Evolutionary conservation across 345 rosid species (phyloP).

Genomic region (Bruguiera parviflora): DNA sequence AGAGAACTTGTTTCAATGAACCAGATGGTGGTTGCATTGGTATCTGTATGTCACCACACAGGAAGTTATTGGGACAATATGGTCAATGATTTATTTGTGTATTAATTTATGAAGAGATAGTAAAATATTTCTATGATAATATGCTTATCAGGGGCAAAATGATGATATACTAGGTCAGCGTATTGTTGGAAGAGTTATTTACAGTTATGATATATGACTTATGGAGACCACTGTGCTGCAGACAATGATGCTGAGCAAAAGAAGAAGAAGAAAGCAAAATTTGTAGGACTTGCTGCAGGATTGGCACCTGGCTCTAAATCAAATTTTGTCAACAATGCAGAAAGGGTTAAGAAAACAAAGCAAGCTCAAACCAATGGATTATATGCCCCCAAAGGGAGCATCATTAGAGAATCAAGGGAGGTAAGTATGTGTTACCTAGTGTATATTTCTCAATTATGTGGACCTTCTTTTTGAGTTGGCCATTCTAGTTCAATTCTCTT

Average conservation of each 20-base stretch:
- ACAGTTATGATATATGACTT: conserved; percentile 2
- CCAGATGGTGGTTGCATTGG: too few species aligned
- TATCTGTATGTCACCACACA: too few species aligned
- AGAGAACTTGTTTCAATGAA: too few species aligned
- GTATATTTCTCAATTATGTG: background rate
- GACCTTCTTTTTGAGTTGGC: too few species aligned
- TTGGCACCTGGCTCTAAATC: conserved; percentile 41
- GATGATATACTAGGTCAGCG: background rate
- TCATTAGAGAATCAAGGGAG: conserved; percentile 48
- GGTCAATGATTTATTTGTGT: too few species aligned
- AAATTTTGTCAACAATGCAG: conserved; percentile 41
- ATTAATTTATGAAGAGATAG: too few species aligned
- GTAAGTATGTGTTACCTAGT: conserved; percentile 33
- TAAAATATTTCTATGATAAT: too few species aligned
- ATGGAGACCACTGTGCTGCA: conserved; percentile 31
- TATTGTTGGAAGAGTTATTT: background rate
- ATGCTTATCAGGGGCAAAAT: background rate
- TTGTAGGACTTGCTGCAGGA: conserved; percentile 35
- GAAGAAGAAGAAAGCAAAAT: conserved; percentile 64
- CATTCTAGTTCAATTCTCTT: background rate
- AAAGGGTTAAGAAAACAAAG: conserved; percentile 52
- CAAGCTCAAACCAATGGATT: conserved; percentile 42
- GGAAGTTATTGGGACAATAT: too few species aligned
- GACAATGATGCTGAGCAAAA: conserved; percentile 63
- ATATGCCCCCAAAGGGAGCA: conserved; percentile 39